Evolutionary conservation across 768 basidiomycete genomes (phyloP).

Genomic region (Paxillus involutus): DNA sequence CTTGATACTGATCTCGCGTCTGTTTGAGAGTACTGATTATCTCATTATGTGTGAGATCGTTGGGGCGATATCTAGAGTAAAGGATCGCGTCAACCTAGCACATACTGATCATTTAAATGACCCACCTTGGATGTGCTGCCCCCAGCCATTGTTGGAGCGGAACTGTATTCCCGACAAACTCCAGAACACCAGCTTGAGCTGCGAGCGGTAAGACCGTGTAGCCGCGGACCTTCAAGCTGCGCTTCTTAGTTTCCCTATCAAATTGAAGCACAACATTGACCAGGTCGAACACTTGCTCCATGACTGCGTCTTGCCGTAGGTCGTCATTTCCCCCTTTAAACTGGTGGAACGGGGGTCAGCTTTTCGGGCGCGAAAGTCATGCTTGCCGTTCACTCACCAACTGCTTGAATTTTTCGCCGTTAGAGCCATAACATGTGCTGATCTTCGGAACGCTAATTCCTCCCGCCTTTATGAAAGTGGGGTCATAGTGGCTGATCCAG

Average conservation of each 20-base stretch:
- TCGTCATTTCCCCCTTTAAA: slow-evolving; percentile 95
- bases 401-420: slow-evolving; percentile 71
- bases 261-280: slow-evolving; percentile 74
- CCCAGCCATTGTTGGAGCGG: slow-evolving; percentile 64
- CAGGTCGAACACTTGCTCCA: slow-evolving; percentile 96
- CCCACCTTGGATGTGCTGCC: slow-evolving; percentile 62
- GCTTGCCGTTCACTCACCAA: slow-evolving; percentile 52
- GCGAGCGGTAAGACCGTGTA: slow-evolving; percentile 91
- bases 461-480: slow-evolving; percentile 62
- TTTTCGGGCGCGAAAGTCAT: neutral
- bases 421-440: slow-evolving; percentile 61
- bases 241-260: slow-evolving; percentile 75
- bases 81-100: neutral
- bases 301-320: slow-evolving; percentile 94
- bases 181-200: slow-evolving; percentile 77
- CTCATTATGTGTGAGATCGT: slow-evolving; percentile 44
- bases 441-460: slow-evolving; percentile 87
- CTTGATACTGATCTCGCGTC: slow-evolving; percentile 32
- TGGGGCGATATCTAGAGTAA: slow-evolving; percentile 59
- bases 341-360: slow-evolving; percentile 38
- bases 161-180: slow-evolving; percentile 83
- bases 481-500: slow-evolving; percentile 66
- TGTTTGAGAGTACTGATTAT: slow-evolving; percentile 29
- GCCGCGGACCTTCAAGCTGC: slow-evolving; percentile 71
- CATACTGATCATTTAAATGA: neutral